phyloP scores from a whole-genome alignment of 352 stramenopile species.

The Phytophthora uliginosa region DNA sequence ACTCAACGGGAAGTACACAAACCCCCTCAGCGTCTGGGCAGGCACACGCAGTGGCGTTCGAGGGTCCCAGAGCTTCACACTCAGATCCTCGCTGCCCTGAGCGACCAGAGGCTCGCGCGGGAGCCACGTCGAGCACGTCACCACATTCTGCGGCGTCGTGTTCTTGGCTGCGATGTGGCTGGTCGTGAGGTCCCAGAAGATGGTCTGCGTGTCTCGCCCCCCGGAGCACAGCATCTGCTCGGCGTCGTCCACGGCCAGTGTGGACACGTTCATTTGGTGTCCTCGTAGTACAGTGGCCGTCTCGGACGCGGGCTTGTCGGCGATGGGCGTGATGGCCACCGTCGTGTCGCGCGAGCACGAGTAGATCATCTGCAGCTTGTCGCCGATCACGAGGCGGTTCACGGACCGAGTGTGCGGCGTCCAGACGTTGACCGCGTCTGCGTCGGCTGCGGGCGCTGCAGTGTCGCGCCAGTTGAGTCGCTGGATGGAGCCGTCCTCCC shows the following conservation, averaged over 20 bases:
- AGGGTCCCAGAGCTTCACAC: slow-evolving; percentile 84
- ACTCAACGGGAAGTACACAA: slow-evolving; percentile 85
- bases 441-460: neutral
- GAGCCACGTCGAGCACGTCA: slow-evolving; percentile 90
- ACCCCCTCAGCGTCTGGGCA: slow-evolving; percentile 67
- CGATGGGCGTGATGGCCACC: slow-evolving; percentile 56
- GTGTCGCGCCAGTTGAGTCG: slow-evolving; percentile 46
- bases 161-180: slow-evolving; percentile 61
- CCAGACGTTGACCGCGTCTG: slow-evolving; percentile 47
- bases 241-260: slow-evolving; percentile 57
- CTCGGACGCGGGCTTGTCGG: slow-evolving; percentile 30
- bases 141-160: slow-evolving; percentile 83
- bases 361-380: slow-evolving; percentile 58
- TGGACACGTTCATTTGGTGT: slow-evolving; percentile 81
- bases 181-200: slow-evolving; percentile 81
- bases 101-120: slow-evolving; percentile 65
- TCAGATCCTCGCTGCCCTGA: slow-evolving; percentile 87
- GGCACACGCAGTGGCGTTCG: slow-evolving; percentile 59
- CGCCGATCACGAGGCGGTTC: slow-evolving; percentile 66
- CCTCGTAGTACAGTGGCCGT: slow-evolving; percentile 43
- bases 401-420: slow-evolving; percentile 65
- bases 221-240: slow-evolving; percentile 81
- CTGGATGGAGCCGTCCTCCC: slow-evolving; percentile 80
- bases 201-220: slow-evolving; percentile 84
- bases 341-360: slow-evolving; percentile 85